These are phyloP conservation scores for Rhynchospora pubera DNA, from an alignment of 176 grass and related monocot genomes.

Conservation along the genomic window DNA sequence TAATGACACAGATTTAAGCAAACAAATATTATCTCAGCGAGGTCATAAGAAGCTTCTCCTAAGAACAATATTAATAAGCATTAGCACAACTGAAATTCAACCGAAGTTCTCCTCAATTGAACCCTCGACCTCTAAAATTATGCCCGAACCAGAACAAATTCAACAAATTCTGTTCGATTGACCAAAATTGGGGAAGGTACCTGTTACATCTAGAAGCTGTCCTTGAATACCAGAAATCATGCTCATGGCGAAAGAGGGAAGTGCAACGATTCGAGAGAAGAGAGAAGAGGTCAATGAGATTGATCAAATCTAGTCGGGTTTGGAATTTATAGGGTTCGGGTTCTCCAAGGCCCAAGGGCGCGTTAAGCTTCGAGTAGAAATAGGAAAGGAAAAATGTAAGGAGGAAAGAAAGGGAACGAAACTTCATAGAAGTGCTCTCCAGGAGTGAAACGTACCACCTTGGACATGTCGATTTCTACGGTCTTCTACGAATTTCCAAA, in stretches of 20 bases:
- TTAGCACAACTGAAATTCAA: not conserved
- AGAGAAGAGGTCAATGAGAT: not conserved
- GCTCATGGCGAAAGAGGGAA: not conserved
- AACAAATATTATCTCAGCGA: not conserved
- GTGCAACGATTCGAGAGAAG: not conserved
- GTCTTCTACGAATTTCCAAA: too few relatives aligned
- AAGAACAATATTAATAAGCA: not conserved
- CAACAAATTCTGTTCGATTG: not conserved
- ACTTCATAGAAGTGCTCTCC: too few relatives aligned
- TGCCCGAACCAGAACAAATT: not conserved
- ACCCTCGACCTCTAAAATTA: not conserved
- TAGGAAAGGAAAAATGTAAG: not conserved
- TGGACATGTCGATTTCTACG: too few relatives aligned
- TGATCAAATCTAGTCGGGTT: not conserved
- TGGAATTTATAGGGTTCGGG: not conserved
- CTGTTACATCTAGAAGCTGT: slow-evolving; percentile 58
- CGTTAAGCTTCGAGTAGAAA: not conserved
- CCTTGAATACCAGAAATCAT: slow-evolving; percentile 50
- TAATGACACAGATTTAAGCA: not conserved
- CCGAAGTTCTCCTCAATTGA: not conserved
- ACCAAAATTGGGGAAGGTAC: not conserved
- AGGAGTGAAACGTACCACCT: too few relatives aligned
- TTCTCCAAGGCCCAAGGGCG: too few relatives aligned
- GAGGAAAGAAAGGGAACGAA: not conserved
- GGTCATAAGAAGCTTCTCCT: not conserved